These are phyloP conservation scores for Linum tenue DNA, from an alignment of 345 rosid genomes.

Conservation along the genomic window DNA sequence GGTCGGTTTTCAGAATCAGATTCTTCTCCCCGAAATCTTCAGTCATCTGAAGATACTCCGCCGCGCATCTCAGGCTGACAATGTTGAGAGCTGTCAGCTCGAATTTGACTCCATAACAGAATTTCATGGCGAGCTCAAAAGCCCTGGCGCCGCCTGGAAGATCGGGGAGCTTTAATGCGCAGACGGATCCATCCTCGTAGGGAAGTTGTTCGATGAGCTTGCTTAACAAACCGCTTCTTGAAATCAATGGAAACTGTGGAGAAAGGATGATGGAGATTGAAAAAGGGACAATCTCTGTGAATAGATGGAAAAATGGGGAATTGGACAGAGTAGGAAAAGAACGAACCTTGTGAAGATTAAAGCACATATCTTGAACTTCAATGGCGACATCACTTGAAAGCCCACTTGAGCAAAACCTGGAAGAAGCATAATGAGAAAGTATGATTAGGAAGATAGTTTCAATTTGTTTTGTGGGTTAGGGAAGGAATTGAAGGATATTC, in stretches of 20 bases:
- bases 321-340: not conserved
- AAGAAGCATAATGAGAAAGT: not conserved
- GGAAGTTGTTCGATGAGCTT: conserved; percentile 2
- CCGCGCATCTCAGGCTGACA: conserved; percentile 8
- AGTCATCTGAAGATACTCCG: not conserved
- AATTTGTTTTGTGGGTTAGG: not conserved
- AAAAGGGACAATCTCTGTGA: not conserved
- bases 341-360: conserved; percentile 7
- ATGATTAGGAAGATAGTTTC: not conserved
- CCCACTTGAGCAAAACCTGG: conserved; percentile 3
- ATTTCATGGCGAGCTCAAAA: conserved; percentile 1
- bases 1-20: not conserved
- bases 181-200: not conserved
- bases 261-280: not conserved
- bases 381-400: conserved; percentile 4
- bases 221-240: conserved; percentile 8
- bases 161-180: conserved; percentile 4
- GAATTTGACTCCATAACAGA: conserved; percentile 6
- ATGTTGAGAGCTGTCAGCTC: conserved; percentile 1
- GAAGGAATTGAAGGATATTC: not conserved
- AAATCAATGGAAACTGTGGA: conserved; percentile 4
- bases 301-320: too few relatives aligned
- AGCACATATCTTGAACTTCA: conserved; percentile 3
- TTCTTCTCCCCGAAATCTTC: conserved; percentile 9
- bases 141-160: conserved; percentile 7